Base-by-base conservation (phyloP, 2,329 filamentous ascomycete species). In the Aspergillus pseudoglaucus region DNA sequence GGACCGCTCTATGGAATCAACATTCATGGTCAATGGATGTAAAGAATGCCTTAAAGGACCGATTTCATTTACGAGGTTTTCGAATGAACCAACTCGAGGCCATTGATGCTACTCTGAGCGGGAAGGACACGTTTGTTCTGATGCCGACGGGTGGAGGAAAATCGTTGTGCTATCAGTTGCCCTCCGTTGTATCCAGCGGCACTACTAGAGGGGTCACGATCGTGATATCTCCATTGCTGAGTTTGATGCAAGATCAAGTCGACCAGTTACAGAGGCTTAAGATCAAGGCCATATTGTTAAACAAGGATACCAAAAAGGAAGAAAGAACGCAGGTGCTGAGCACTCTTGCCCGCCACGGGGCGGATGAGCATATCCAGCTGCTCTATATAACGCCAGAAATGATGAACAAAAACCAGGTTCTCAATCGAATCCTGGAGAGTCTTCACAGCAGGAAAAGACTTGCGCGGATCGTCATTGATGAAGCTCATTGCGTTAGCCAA, bases 141-240 rank as follows among this genome's bases (percentile, higher is more conserved):
- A 98, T 98, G 93, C 93, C 94, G 2, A 98, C 93, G 0, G 93
- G 93, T 46, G 93, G 93, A 51, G 93, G 93, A 38, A 98, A 98
- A 65, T 97, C 91, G 1, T 76, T 98, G 1, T 97, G 93, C 66
- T 98, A 98, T 65, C 94, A 98, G 66, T 73, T 98, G 10, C 94
- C 93, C 12, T 88, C 93, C 2, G 80, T 97, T 17, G 78, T 98
- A 27, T 81, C 77, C 42, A 86, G 82, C 41, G 93, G 93, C 39
- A 86, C 80, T 59, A 97, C 91, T 0, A 59, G 53, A 37, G 94
- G 93, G 3, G 83, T 98, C 20, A 97, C 91, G 0, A 79, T 98
- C 46, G 93, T 98, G 2, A 82, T 98, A n/a, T 97, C 91, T 0
- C 93, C 93, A 3, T 73, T 98, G 44, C 75, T 98, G 33, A 97